Conservation (phyloP, 2,329 filamentous ascomycete species). For the Pseudogymnoascus sp. region DNA sequence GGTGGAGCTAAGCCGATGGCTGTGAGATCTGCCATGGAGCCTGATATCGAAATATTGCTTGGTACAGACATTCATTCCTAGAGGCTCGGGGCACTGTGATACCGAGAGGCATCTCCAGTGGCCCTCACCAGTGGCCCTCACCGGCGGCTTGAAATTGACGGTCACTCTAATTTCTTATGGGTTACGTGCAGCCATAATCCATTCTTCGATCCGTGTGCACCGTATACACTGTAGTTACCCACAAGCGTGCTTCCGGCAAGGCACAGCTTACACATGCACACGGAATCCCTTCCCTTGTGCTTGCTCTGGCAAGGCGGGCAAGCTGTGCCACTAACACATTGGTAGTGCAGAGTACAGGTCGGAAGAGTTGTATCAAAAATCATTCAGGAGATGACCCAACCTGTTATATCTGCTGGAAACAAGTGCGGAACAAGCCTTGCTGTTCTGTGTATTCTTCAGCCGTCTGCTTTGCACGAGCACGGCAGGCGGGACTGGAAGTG, state of each 20-base stretch:
- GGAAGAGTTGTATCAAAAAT: background rate
- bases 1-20: background rate
- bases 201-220: background rate
- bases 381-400: background rate
- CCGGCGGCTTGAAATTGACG: background rate
- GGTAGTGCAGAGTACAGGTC: background rate
- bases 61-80: background rate
- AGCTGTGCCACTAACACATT: background rate
- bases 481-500: background rate
- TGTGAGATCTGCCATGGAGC: slow-evolving; percentile 1
- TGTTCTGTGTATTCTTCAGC: background rate
- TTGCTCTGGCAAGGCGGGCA: background rate
- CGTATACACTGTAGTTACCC: background rate
- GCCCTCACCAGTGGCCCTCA: background rate
- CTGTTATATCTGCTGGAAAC: background rate
- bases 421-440: background rate
- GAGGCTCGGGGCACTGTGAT: background rate
- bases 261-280: slow-evolving; percentile 1
- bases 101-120: background rate
- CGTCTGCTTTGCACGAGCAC: background rate
- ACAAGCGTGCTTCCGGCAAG: background rate
- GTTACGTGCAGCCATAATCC: slow-evolving; percentile 2
- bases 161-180: slow-evolving; percentile 1
- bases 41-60: background rate
- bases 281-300: background rate